phyloP scores from a whole-genome alignment of 139 green algal species.

The Choricystis sp. region DNA sequence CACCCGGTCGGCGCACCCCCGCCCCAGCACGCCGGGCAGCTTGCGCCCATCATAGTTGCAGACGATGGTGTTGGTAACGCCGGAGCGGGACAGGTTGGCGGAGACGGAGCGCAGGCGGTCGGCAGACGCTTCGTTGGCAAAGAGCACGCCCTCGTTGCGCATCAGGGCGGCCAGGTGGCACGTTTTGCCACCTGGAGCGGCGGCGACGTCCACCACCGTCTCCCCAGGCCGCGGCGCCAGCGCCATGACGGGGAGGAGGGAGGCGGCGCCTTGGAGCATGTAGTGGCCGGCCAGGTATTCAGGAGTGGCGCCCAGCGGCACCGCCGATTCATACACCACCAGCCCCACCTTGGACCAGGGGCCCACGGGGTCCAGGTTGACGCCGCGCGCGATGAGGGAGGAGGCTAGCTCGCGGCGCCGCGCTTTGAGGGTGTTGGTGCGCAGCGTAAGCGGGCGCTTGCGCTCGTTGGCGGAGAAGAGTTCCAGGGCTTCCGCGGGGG shows the following conservation, averaged over 20 bases:
- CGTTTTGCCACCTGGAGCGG: slow-evolving; percentile 94
- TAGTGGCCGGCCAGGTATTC: slow-evolving; percentile 99
- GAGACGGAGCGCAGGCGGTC: slow-evolving; percentile 74
- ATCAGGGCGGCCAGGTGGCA: slow-evolving; percentile 92
- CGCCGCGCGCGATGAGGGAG: slow-evolving; percentile 85
- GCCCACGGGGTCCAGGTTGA: slow-evolving; percentile 96
- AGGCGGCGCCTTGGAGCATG: slow-evolving; percentile 92
- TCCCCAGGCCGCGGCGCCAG: slow-evolving; percentile 79
- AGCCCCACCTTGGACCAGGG: slow-evolving; percentile 82
- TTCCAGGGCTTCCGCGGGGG: slow-evolving; percentile 53
- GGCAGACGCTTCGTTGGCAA: slow-evolving; percentile 93
- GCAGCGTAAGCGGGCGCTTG: slow-evolving; percentile 48
- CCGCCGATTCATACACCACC: slow-evolving; percentile 57
- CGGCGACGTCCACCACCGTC: slow-evolving; percentile 89
- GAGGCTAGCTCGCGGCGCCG: slow-evolving; percentile 80
- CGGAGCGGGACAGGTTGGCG: slow-evolving; percentile 90
- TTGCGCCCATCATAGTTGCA: slow-evolving; percentile 88
- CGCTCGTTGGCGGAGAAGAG: slow-evolving; percentile 70
- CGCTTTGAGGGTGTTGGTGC: slow-evolving; percentile 89
- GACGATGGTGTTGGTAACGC: slow-evolving; percentile 56
- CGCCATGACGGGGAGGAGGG: slow-evolving; percentile 96
- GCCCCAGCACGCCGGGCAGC: slow-evolving; percentile 64
- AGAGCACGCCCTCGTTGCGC: slow-evolving; percentile 84
- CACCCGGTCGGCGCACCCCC: slow-evolving; percentile 69
- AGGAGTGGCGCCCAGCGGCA: slow-evolving; percentile 94